A percentile compares a stretch with the other conserved stretches of the same genome.
Evolutionary conservation across 2,329 filamentous ascomycete genomes (phyloP).

Genomic region (Zymoseptoria pseudotritici): DNA sequence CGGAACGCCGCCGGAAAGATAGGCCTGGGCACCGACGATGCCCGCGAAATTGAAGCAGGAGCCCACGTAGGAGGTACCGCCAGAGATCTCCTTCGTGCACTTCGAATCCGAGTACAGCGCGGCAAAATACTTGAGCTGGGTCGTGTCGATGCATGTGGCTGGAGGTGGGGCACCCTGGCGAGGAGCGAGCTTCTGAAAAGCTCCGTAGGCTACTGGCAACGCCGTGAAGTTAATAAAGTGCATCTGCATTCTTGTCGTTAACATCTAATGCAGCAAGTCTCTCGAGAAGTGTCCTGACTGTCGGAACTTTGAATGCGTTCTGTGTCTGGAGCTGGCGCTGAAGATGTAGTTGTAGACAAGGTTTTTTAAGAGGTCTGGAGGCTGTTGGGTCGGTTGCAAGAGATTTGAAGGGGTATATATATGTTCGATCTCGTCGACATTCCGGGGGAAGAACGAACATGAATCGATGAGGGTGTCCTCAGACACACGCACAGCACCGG

Average conservation of each 20-base stretch:
- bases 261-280: not conserved
- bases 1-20: not conserved
- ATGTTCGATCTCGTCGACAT: not conserved
- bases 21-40: not conserved
- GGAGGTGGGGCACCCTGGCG: not conserved
- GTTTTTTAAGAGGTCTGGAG: not conserved
- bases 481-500: too few species aligned
- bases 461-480: not conserved
- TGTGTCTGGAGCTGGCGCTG: not conserved
- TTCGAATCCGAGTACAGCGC: not conserved
- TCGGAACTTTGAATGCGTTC: too few species aligned
- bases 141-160: not conserved
- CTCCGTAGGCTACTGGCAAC: not conserved
- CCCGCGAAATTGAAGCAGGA: not conserved
- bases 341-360: not conserved
- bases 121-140: not conserved
- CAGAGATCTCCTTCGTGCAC: not conserved
- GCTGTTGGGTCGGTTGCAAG: not conserved
- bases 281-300: not conserved
- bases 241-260: not conserved
- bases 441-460: not conserved
- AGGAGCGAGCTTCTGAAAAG: not conserved
- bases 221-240: not conserved
- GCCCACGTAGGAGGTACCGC: not conserved
- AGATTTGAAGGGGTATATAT: not conserved